phyloP scores from a whole-genome alignment of 305 asterid genomes.

The Fraxinus platypoda region DNA sequence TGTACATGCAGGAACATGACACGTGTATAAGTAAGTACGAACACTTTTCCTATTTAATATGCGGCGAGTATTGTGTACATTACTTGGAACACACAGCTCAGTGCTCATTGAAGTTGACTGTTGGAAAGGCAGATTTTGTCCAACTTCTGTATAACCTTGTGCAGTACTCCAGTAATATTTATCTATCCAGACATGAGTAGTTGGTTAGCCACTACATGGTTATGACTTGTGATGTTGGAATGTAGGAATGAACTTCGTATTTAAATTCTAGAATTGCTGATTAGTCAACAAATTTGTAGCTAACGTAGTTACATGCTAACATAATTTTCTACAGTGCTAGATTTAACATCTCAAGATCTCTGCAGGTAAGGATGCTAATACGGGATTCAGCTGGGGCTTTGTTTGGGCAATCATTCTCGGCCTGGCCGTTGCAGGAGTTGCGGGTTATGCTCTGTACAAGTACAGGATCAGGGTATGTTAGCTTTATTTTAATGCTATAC shows the following conservation, averaged over 20 bases:
- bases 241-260: neutral
- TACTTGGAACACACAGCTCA: neutral
- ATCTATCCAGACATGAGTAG: neutral
- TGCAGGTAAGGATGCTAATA: conserved; percentile 56
- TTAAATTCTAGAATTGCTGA: neutral
- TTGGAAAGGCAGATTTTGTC: neutral
- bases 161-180: neutral
- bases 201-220: neutral
- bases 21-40: conserved; percentile 66
- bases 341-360: neutral
- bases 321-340: neutral
- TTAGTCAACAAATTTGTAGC: neutral
- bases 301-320: neutral
- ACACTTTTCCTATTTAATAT: neutral
- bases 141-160: neutral
- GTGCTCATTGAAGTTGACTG: neutral
- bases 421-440: conserved; percentile 54
- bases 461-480: conserved; percentile 69
- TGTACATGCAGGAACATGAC: conserved; percentile 89
- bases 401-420: conserved; percentile 73
- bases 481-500: neutral
- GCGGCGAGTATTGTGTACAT: neutral
- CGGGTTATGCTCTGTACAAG: conserved; percentile 74
- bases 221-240: neutral
- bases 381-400: conserved; percentile 55